Conservation (phyloP, 2,329 filamentous ascomycete species). For the Aureobasidium sp. region DNA sequence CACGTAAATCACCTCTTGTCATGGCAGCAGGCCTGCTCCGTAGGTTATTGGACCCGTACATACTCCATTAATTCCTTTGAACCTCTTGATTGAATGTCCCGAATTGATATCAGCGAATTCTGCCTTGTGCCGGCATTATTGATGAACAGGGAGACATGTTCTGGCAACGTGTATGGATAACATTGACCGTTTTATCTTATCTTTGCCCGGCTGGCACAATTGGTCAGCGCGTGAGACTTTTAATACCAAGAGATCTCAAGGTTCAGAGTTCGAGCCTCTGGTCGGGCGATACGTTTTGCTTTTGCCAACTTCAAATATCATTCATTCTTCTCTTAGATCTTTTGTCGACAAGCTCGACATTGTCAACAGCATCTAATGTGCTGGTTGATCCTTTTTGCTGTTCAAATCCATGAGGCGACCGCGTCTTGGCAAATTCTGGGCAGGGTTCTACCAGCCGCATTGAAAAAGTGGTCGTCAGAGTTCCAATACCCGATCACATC, state of each 20-base stretch:
- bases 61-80: neutral
- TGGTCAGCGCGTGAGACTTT: constrained; percentile 16
- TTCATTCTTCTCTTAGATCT: neutral
- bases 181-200: neutral
- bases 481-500: neutral
- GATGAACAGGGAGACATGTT: too few species aligned
- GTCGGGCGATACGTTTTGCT: neutral
- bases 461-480: neutral
- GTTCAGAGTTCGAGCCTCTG: constrained; percentile 16
- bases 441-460: neutral
- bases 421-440: neutral
- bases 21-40: constrained; percentile 5
- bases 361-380: too few species aligned
- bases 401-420: too few species aligned
- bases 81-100: neutral
- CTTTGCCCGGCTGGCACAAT: constrained; percentile 16
- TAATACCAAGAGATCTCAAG: constrained; percentile 11
- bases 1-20: neutral
- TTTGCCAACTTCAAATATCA: neutral
- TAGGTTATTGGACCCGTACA: neutral
- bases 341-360: too few species aligned
- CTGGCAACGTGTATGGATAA: too few species aligned
- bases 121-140: too few species aligned
- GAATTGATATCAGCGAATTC: neutral
- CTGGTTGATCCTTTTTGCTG: too few species aligned